Base-by-base conservation (phyloP, 208 protist species). In the Acanthamoeba lenticulata region DNA sequence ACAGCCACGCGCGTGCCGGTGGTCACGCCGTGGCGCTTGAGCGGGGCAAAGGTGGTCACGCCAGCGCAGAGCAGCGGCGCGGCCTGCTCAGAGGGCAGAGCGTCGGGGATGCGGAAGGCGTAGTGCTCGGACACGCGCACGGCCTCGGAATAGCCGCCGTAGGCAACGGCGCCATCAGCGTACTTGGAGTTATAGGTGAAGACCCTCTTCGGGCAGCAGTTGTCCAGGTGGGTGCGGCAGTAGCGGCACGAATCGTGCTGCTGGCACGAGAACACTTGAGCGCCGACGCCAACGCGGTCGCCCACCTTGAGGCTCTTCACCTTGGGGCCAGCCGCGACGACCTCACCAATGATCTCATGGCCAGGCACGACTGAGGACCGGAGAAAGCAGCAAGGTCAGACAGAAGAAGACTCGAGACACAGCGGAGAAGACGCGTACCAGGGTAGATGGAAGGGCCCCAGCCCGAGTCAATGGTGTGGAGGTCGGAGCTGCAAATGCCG, bases 61-160 rank as follows among this genome's bases (percentile, higher is more conserved):
- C 95, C 95, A 38, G 94, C 95, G 47, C 95, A 95, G 29, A 96
- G 60, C 13, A 95, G 65, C 4, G 95, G 95, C 7, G 95, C 95
- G 5, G 92, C 86, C 19, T 60, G 79, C 9, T 89, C 93, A 0
- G 85, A 89, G 27, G 77, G 45, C 34, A 95, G n/a, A 0, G 9
- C 32, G 19, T 94, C 94, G 11, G 94, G 94, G 17, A 94, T 60
- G 36, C 27, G 32, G 40, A 95, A 86, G 88, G 72, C 65, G 32
- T 52, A 95, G 88, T 88, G 62, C n/a, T 45, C 27, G 1, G 90
- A 74, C 3, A 72, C 57, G 69, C 81, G 89, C 11, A 72, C 36
- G 69, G 69, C 19, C 36, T 90, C 72, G 38, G 69, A 42, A 34
- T 94, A 94, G 29, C 92, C 92, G n/a, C 92, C 92, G 40, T 86